phyloP scores from a whole-genome alignment of 2,329 filamentous ascomycete species.

The Fusarium falciforme region DNA sequence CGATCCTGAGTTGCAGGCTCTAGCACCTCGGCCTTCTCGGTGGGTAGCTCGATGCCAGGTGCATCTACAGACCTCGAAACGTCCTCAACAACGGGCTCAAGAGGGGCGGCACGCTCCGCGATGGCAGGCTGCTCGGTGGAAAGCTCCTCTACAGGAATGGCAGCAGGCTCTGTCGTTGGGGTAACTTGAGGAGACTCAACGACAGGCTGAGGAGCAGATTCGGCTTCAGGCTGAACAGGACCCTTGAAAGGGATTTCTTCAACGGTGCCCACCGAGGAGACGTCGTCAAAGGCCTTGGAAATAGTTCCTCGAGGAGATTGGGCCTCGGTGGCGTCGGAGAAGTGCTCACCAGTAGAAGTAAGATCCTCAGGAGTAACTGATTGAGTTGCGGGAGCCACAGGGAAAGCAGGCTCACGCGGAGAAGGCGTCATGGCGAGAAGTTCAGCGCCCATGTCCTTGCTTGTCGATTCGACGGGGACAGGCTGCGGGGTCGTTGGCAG shows the following conservation, averaged over 20 bases:
- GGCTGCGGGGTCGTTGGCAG: slow-evolving; percentile 48
- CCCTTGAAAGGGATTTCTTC: slow-evolving; percentile 9
- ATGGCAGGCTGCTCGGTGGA: neutral
- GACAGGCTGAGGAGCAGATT: neutral
- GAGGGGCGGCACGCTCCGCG: neutral
- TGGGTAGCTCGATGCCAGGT: neutral
- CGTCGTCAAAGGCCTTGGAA: neutral
- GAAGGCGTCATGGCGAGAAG: slow-evolving; percentile 54
- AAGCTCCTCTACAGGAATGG: neutral
- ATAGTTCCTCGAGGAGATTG: slow-evolving; percentile 16
- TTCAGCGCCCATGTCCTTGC: slow-evolving; percentile 57
- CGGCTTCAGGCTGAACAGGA: neutral
- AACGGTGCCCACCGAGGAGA: neutral
- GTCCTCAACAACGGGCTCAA: neutral
- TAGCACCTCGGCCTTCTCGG: neutral
- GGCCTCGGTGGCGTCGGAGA: slow-evolving; percentile 49
- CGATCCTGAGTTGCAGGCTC: neutral
- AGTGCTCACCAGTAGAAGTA: slow-evolving; percentile 51
- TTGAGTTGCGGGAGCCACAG: slow-evolving; percentile 38
- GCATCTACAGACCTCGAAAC: neutral
- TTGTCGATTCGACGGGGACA: slow-evolving; percentile 54
- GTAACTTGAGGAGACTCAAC: neutral
- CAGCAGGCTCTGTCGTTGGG: neutral
- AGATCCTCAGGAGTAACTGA: slow-evolving; percentile 46
- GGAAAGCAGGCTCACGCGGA: slow-evolving; percentile 41